A percentile compares a stretch with the other conserved stretches of the same genome.
Evolutionary conservation across 2,329 filamentous ascomycete species (phyloP).

Genomic region (Boeremia exigua): DNA sequence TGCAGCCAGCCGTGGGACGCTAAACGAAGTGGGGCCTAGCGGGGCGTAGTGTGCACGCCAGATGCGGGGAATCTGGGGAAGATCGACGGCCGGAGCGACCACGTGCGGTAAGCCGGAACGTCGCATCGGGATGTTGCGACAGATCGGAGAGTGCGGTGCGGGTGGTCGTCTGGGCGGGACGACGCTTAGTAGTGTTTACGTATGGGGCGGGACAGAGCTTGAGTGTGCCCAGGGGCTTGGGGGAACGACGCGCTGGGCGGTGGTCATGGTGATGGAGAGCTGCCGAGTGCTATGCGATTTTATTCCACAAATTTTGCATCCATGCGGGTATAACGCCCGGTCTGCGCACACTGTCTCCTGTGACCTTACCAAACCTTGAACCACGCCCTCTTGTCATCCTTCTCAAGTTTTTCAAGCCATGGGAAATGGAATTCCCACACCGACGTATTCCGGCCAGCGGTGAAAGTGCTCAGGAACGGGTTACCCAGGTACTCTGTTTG

Average conservation of each 20-base stretch:
- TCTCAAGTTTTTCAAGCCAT: too few relatives aligned
- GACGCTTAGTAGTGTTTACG: neutral
- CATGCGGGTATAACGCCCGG: too few relatives aligned
- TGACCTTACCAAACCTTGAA: too few relatives aligned
- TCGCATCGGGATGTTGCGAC: neutral
- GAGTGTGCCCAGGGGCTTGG: neutral
- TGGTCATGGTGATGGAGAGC: too few relatives aligned
- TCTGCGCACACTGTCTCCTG: too few relatives aligned
- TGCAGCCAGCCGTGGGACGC: slow-evolving; percentile 1
- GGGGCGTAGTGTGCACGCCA: neutral
- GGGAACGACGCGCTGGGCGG: neutral
- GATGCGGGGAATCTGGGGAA: slow-evolving; percentile 2
- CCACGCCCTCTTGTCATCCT: too few relatives aligned
- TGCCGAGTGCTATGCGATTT: too few relatives aligned
- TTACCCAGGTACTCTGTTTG: too few relatives aligned
- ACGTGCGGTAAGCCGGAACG: neutral
- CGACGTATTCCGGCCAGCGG: too few relatives aligned
- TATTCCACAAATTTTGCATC: too few relatives aligned
- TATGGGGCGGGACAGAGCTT: neutral
- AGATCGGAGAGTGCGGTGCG: neutral
- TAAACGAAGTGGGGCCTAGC: neutral
- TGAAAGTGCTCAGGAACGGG: too few relatives aligned
- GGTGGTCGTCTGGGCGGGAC: neutral
- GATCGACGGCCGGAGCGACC: neutral
- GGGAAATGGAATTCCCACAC: too few relatives aligned